phyloP scores from a whole-genome alignment of 306 rosid species.

The Datisca glomerata region DNA sequence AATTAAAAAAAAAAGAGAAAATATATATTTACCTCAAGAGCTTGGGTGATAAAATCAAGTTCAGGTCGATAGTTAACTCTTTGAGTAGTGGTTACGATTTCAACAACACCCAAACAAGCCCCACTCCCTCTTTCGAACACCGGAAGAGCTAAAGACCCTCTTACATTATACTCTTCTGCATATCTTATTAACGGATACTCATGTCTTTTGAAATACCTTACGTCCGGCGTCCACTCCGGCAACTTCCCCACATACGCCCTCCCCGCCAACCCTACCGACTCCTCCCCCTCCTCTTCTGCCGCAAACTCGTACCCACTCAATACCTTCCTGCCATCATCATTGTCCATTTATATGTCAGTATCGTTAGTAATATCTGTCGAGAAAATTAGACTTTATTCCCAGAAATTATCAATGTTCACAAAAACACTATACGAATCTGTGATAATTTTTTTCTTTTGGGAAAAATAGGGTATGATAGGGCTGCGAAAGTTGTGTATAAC shows the following conservation, averaged over 20 bases:
- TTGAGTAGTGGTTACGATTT: conserved; percentile 21
- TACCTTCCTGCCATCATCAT: no score
- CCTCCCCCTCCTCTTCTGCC: conserved; percentile 10
- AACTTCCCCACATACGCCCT: conserved; percentile 9
- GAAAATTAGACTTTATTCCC: no score
- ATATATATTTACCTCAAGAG: conserved; percentile 39
- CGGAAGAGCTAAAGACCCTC: conserved; percentile 40
- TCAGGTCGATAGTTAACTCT: conserved; percentile 23
- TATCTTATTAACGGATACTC: conserved; percentile 23
- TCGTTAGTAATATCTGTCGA: no score
- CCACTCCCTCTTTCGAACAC: conserved; percentile 31
- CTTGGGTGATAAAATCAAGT: conserved; percentile 24
- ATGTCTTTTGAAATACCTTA: conserved; percentile 27
- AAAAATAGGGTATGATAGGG: no score
- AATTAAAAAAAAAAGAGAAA: background rate
- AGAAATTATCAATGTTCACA: no score
- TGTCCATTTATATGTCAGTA: no score
- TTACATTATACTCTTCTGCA: conserved; percentile 12
- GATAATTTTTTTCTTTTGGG: no score
- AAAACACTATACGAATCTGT: no score
- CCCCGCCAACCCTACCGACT: conserved; percentile 6
- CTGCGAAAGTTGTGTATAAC: no score
- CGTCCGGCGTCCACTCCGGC: conserved; percentile 25
- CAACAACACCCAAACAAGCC: conserved; percentile 40
- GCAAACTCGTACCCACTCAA: conserved; percentile 7